Base-by-base conservation (phyloP, 257 asterid species). In the Primulina tabacum region DNA sequence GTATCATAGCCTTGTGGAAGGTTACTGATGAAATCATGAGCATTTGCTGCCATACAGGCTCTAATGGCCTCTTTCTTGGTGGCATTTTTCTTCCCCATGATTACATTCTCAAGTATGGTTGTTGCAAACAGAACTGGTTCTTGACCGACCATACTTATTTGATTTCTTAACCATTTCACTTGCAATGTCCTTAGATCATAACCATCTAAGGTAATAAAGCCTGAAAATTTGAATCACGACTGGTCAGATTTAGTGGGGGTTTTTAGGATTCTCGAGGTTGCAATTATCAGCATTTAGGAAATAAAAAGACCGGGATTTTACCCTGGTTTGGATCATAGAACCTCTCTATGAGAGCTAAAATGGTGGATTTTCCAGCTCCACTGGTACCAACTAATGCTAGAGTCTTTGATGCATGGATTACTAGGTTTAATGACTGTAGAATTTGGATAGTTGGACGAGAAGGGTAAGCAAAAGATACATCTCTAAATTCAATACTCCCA, bases 61-160 rank as follows among this genome's bases (percentile, higher is more conserved):
- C 73, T 71, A 52, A 78, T 68, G 8, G 87, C 97, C 73, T 86
- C 93, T 73, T 90, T 88, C 81, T 75, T 80, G 56, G 89, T 85
- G 52, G 90, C 92, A 65, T 82, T 81, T 69, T 90, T 95, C 77
- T 76, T 88, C 53, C 97, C 97, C 86, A 86, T 82, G 82, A 86
- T 76, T 69, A 90, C 88, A 62, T 90, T 90, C 79, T 88, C 97
- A 6, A 90, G 82, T 59, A 90, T 90, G 20, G 90, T 78, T n/a
- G 92, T 83, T 28, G 92, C 85, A 75, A 90, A 86, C 4, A 90
- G 84, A 70, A 82, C 90, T 2, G 97, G 97, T 62, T 88, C 97
- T 77, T 90, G 97, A 37, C 97, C 95, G 18, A 90, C 97, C 94
- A 90, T 88, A 3, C 95, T 93, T 76, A 90, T 85, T 77, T 88